A percentile compares a stretch with the other conserved stretches of the same genome.
These are phyloP conservation scores for Daldinia sp. DNA, from an alignment of 2,329 filamentous ascomycete species.

Conservation along the genomic window DNA sequence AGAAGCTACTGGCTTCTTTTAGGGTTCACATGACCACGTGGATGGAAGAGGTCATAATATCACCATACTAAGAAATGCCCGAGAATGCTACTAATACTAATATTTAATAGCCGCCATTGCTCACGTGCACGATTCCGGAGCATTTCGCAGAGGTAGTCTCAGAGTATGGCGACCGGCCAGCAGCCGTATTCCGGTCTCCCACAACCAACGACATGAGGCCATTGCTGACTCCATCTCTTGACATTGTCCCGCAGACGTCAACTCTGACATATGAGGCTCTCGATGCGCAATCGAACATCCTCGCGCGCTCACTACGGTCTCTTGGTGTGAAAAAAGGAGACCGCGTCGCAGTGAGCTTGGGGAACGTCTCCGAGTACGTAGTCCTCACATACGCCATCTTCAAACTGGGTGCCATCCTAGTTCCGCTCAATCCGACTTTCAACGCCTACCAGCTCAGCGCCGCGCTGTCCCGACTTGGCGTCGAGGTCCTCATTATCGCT, in stretches of 20 bases:
- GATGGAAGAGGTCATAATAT: not conserved
- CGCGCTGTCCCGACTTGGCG: constrained; percentile 80
- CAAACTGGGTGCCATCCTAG: constrained; percentile 93
- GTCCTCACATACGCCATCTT: constrained; percentile 89
- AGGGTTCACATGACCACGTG: not conserved
- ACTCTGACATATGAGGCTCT: constrained; percentile 80
- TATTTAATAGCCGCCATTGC: constrained; percentile 70
- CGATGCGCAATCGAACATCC: constrained; percentile 78
- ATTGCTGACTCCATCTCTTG: constrained; percentile 19
- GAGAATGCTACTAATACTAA: constrained; percentile 17
- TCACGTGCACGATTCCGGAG: constrained; percentile 76
- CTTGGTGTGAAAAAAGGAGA: constrained; percentile 84
- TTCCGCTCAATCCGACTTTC: constrained; percentile 94
- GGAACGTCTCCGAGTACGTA: constrained; percentile 87
- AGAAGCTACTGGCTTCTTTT: not conserved
- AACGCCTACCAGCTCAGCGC: constrained; percentile 81
- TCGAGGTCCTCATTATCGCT: constrained; percentile 82
- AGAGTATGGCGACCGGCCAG: constrained; percentile 71
- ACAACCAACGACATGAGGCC: constrained; percentile 43
- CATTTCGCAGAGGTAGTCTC: constrained; percentile 77
- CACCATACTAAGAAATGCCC: not conserved
- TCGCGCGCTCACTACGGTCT: constrained; percentile 77
- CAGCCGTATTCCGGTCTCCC: constrained; percentile 66
- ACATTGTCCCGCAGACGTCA: constrained; percentile 67
- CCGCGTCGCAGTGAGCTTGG: constrained; percentile 85